Evolutionary conservation across 345 rosid genomes (phyloP).

Genomic region (Isatis tinctoria): DNA sequence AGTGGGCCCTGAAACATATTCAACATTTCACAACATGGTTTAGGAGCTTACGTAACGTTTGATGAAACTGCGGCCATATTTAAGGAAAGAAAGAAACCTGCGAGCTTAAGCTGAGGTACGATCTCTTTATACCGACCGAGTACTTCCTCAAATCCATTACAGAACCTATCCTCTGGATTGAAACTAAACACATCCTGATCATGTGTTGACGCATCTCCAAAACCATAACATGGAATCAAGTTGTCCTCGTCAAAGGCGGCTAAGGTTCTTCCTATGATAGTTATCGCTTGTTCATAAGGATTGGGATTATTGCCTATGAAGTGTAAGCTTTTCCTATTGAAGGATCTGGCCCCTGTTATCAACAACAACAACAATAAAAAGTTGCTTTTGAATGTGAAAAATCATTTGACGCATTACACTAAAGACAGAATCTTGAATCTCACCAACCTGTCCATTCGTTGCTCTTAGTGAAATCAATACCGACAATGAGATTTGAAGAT

Average conservation of each 20-base stretch:
- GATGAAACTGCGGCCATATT: background rate
- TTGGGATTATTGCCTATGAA: conserved; percentile 56
- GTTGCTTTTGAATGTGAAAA: background rate
- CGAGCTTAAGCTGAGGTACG: conserved; percentile 76
- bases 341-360: conserved; percentile 64
- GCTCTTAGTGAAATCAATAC: conserved; percentile 98
- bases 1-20: conserved; percentile 66
- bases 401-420: background rate
- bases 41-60: background rate
- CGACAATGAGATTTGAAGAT: conserved; percentile 96
- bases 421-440: conserved; percentile 15
- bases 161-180: conserved; percentile 52
- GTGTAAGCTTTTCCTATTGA: conserved; percentile 72
- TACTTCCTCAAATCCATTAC: conserved; percentile 97
- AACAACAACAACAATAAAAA: conserved; percentile 19
- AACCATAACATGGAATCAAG: conserved; percentile 91
- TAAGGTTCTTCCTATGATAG: conserved; percentile 84
- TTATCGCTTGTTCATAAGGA: conserved; percentile 93
- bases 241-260: conserved; percentile 90
- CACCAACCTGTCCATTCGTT: conserved; percentile 93
- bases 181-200: conserved; percentile 95
- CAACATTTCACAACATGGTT: background rate
- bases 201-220: conserved; percentile 97
- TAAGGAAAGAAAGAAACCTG: conserved; percentile 46
- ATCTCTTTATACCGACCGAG: conserved; percentile 68